phyloP scores from a whole-genome alignment of 441 rosid species.

The Adansonia grandidieri region DNA sequence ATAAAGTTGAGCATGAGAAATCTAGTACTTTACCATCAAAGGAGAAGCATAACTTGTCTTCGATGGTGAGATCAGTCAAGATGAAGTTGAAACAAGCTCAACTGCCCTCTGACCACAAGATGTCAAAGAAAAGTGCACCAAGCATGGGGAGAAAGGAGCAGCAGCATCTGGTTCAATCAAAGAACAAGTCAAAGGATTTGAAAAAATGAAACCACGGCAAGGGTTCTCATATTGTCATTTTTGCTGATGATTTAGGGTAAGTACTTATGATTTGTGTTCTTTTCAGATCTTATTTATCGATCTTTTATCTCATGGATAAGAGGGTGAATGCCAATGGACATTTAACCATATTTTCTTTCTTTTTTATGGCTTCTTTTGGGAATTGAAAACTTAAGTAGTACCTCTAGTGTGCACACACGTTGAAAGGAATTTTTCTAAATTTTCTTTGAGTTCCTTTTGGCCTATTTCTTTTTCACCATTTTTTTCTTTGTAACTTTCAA shows the following conservation, averaged over 20 bases:
- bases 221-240: background rate
- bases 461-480: background rate
- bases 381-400: background rate
- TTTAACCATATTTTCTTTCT: background rate
- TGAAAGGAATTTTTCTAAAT: background rate
- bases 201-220: slow-evolving; percentile 29
- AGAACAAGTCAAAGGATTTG: slow-evolving; percentile 41
- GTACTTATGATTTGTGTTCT: background rate
- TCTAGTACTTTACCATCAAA: slow-evolving; percentile 37
- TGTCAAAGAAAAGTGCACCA: slow-evolving; percentile 31
- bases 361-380: background rate
- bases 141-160: slow-evolving; percentile 23
- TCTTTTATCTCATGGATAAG: background rate
- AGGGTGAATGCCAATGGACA: background rate
- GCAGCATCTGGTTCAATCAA: slow-evolving; percentile 33
- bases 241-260: background rate
- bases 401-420: background rate
- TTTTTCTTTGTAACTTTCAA: background rate
- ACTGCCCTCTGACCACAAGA: slow-evolving; percentile 33
- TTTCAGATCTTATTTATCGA: background rate
- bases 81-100: slow-evolving; percentile 62
- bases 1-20: slow-evolving; percentile 22
- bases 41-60: slow-evolving; percentile 57
- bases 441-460: background rate
- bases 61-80: slow-evolving; percentile 71